Conservation (phyloP, 2,329 filamentous ascomycete genomes). For the Zasmidium cellare region DNA sequence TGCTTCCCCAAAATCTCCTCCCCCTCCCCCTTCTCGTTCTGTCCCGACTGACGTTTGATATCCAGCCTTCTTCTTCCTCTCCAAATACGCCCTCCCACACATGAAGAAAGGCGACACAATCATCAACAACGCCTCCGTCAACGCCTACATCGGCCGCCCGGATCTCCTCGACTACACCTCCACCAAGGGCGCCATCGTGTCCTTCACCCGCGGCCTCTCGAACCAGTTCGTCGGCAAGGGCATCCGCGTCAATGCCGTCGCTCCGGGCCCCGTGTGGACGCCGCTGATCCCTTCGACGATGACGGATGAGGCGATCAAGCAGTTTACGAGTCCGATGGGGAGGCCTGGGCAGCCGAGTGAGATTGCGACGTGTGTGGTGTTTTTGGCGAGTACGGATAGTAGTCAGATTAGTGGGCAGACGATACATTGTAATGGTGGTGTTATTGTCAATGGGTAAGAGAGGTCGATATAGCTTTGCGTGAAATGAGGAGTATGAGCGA, state of each 20-base stretch:
- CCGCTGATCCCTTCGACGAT: slow-evolving; percentile 74
- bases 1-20: neutral
- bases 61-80: slow-evolving; percentile 67
- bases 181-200: slow-evolving; percentile 74
- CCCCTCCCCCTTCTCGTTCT: too few relatives aligned
- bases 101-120: slow-evolving; percentile 74
- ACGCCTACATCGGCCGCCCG: slow-evolving; percentile 76
- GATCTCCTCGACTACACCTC: slow-evolving; percentile 82
- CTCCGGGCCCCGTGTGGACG: slow-evolving; percentile 78
- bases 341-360: slow-evolving; percentile 77
- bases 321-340: slow-evolving; percentile 74
- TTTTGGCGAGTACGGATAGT: slow-evolving; percentile 73
- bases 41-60: too few relatives aligned
- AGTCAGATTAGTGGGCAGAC: slow-evolving; percentile 72
- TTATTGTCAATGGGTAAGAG: slow-evolving; percentile 51
- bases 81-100: slow-evolving; percentile 74
- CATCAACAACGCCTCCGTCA: slow-evolving; percentile 84
- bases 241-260: slow-evolving; percentile 75
- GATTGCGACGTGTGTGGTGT: slow-evolving; percentile 79
- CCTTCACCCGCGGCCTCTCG: slow-evolving; percentile 74
- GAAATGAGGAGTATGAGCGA: too few relatives aligned
- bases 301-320: slow-evolving; percentile 67
- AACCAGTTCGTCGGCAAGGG: slow-evolving; percentile 73
- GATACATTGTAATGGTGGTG: slow-evolving; percentile 64
- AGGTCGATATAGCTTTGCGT: too few relatives aligned